phyloP scores from a whole-genome alignment of 768 basidiomycete genomes.

The Rhodotorula paludigena region DNA sequence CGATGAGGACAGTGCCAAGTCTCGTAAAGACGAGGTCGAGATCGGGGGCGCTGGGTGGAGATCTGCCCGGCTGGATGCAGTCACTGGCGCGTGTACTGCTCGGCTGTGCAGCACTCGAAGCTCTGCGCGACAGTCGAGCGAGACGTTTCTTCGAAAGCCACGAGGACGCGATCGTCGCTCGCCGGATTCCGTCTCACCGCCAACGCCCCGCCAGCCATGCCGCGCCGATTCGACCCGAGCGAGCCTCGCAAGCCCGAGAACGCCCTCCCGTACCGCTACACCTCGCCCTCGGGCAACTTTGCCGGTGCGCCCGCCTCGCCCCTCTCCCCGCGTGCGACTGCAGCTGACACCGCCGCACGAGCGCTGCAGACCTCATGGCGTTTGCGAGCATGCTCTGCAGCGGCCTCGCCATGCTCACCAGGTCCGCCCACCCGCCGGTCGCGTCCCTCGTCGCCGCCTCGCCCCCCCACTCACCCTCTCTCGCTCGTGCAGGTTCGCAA shows the following conservation, averaged over 20 bases:
- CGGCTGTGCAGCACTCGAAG: too few species aligned
- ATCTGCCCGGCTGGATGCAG: too few species aligned
- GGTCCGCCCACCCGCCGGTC: slow-evolving; percentile 1
- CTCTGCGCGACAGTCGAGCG: too few species aligned
- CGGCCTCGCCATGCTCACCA: slow-evolving; percentile 25
- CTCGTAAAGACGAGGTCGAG: too few species aligned
- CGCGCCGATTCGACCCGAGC: slow-evolving; percentile 10
- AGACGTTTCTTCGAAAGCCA: too few species aligned
- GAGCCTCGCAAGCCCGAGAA: slow-evolving; percentile 6
- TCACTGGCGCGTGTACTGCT: too few species aligned
- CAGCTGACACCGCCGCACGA: neutral
- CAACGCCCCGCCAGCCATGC: neutral
- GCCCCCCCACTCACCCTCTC: neutral
- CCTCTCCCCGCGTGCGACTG: neutral
- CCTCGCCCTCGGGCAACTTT: neutral
- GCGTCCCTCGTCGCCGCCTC: neutral
- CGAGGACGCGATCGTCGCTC: neutral
- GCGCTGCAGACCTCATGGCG: slow-evolving; percentile 5
- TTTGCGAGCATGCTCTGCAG: slow-evolving; percentile 13
- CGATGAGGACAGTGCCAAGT: too few species aligned
- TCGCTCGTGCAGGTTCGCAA: slow-evolving; percentile 4
- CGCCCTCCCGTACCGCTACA: slow-evolving; percentile 12
- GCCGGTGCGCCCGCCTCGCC: slow-evolving; percentile 2
- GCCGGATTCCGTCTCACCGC: neutral
- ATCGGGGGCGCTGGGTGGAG: too few species aligned